A percentile compares a stretch with the other conserved stretches of the same genome.
phyloP scores from a whole-genome alignment of 2,329 filamentous ascomycete species.

The Dothideomycetes sp. region DNA sequence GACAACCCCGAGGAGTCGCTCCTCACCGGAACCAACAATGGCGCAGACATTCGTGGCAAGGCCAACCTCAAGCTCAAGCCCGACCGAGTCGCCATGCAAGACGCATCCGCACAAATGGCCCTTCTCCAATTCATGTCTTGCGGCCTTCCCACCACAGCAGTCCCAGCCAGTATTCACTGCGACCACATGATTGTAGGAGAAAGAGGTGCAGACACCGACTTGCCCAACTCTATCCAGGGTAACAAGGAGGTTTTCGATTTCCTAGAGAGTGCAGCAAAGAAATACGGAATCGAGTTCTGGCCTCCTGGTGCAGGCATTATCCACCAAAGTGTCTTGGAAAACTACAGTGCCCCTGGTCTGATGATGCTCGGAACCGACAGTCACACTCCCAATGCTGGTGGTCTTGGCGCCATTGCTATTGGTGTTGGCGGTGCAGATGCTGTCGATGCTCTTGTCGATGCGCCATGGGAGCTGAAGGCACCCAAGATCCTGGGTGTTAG shows the following conservation, averaged over 20 bases:
- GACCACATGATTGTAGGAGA: constrained; percentile 98
- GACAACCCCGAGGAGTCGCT: constrained; percentile 83
- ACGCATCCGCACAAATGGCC: constrained; percentile 97
- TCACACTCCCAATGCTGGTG: constrained; percentile 95
- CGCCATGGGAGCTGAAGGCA: constrained; percentile 95
- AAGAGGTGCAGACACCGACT: constrained; percentile 75
- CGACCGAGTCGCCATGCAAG: constrained; percentile 97
- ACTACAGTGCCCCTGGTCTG: constrained; percentile 90
- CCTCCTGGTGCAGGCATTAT: constrained; percentile 89
- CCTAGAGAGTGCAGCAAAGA: constrained; percentile 80
- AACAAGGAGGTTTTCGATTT: constrained; percentile 99
- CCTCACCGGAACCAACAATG: constrained; percentile 71
- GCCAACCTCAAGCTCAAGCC: constrained; percentile 96
- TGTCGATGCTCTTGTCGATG: constrained; percentile 90
- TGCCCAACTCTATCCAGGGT: constrained; percentile 72
- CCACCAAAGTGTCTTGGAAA: constrained; percentile 95
- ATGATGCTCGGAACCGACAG: constrained; percentile 99
- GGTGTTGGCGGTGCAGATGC: constrained; percentile 96
- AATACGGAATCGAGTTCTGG: constrained; percentile 94
- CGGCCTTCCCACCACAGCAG: constrained; percentile 75
- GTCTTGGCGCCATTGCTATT: constrained; percentile 85
- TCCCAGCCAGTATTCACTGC: constrained; percentile 95
- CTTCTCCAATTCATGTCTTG: constrained; percentile 98
- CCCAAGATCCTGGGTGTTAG: constrained; percentile 81
- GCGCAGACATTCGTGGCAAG: constrained; percentile 69